Conservation (phyloP, 495 filamentous ascomycete genomes). For the Cercophora sp. region DNA sequence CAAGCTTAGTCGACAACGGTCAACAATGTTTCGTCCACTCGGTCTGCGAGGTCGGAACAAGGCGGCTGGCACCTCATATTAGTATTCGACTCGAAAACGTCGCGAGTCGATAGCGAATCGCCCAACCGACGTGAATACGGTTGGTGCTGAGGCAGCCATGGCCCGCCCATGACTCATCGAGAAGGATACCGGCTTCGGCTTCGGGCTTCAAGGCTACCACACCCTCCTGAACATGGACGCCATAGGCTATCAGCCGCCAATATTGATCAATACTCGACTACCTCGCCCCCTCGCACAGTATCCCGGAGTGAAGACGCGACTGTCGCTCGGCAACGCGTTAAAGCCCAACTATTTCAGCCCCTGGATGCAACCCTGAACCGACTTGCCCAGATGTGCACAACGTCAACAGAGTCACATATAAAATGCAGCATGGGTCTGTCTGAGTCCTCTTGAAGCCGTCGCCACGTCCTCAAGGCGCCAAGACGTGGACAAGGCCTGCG, state of each 20-base stretch:
- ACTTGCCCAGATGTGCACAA: not conserved
- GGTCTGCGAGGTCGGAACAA: not conserved
- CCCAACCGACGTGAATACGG: too few species aligned
- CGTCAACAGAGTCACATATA: not conserved
- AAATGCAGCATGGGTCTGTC: not conserved
- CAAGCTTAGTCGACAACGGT: not conserved
- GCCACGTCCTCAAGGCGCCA: too few species aligned
- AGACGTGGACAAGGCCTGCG: too few species aligned
- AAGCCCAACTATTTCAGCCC: not conserved
- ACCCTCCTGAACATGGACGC: not conserved
- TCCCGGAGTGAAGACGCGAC: conserved; percentile 1
- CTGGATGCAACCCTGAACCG: not conserved
- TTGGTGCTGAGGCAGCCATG: conserved; percentile 5
- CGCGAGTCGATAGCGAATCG: not conserved
- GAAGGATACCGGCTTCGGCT: not conserved
- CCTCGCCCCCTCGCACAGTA: not conserved
- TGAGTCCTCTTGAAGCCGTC: not conserved
- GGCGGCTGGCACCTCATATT: not conserved
- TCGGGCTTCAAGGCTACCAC: not conserved
- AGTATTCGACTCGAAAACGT: conserved; percentile 3
- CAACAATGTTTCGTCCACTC: too few species aligned
- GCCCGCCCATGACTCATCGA: conserved; percentile 7
- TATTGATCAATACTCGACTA: not conserved
- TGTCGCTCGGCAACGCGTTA: not conserved
- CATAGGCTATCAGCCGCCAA: conserved; percentile 6